Percentiles rank a stretch among this genome's conserved stretches.
These are phyloP conservation scores for Eucalyptus erythrocorys DNA, from an alignment of 345 rosid species.

Conservation along the genomic window DNA sequence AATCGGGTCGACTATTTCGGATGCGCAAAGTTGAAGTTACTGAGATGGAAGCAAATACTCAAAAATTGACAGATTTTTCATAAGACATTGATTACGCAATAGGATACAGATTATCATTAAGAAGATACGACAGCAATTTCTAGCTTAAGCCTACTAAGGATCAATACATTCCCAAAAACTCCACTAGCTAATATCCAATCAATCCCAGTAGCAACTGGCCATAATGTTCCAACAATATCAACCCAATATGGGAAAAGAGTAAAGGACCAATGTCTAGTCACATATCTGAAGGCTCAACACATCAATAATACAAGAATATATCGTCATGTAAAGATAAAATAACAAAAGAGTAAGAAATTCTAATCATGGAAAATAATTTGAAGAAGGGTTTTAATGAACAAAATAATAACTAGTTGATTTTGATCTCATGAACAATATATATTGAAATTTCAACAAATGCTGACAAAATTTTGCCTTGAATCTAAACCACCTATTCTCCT, in stretches of 20 bases:
- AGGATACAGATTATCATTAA: neutral
- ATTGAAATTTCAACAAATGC: neutral
- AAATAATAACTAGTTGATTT: neutral
- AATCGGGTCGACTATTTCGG: neutral
- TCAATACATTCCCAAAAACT: neutral
- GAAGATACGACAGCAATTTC: fast-evolving
- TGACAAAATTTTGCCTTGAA: too few relatives aligned
- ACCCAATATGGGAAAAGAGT: neutral
- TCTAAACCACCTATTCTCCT: neutral
- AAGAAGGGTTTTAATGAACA: neutral
- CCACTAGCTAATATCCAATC: neutral
- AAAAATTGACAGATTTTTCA: neutral
- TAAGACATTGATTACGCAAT: neutral
- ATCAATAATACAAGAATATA: neutral
- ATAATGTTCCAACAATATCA: neutral
- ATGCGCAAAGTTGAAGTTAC: neutral
- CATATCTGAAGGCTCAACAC: neutral
- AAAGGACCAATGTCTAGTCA: neutral
- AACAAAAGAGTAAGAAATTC: neutral
- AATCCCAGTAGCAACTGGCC: neutral
- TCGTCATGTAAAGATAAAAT: fast-evolving
- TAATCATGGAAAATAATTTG: neutral
- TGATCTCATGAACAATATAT: fast-evolving
- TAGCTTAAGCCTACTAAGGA: neutral
- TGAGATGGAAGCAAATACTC: neutral